Conservation (phyloP, 192 early-diverging fungal species). For the Fimicolochytrium jonesii region DNA sequence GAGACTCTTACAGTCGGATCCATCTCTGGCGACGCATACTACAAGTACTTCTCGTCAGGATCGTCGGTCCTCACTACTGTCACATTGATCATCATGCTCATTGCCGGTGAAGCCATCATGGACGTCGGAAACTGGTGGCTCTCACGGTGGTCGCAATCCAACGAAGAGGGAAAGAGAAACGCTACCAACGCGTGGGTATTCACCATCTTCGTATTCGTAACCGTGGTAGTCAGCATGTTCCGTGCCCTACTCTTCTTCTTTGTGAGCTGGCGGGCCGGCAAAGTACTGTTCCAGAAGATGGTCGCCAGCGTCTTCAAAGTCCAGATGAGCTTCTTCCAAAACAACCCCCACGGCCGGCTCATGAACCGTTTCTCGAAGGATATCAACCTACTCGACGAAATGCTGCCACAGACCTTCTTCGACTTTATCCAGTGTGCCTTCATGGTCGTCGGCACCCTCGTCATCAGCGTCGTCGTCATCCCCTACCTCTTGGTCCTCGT, state of each 20-base stretch:
- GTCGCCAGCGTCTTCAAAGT: slow-evolving; percentile 35
- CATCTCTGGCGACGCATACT: slow-evolving; percentile 32
- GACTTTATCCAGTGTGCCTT: slow-evolving; percentile 58
- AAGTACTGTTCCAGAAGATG: slow-evolving; percentile 39
- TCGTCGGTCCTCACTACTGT: slow-evolving; percentile 11
- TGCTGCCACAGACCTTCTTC: slow-evolving; percentile 47
- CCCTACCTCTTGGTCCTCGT: slow-evolving; percentile 55
- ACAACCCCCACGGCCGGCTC: slow-evolving; percentile 54
- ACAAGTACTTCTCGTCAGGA: slow-evolving; percentile 38
- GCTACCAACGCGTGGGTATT: slow-evolving; percentile 39
- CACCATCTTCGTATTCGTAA: slow-evolving; percentile 35
- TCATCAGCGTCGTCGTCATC: slow-evolving; percentile 58
- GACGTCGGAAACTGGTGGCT: slow-evolving; percentile 52
- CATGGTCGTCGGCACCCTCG: slow-evolving; percentile 60
- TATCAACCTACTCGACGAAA: slow-evolving; percentile 60
- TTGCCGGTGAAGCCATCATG: slow-evolving; percentile 32
- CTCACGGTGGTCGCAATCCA: slow-evolving; percentile 43
- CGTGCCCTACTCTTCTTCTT: slow-evolving; percentile 54
- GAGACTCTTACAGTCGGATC: slow-evolving; percentile 23
- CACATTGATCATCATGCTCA: slow-evolving; percentile 29
- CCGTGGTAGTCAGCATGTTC: slow-evolving; percentile 42
- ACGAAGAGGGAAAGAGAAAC: slow-evolving; percentile 31
- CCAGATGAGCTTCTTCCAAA: slow-evolving; percentile 58
- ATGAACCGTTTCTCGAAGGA: slow-evolving; percentile 45
- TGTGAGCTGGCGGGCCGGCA: slow-evolving; percentile 37